Evolutionary conservation across 495 filamentous ascomycete species (phyloP).

Genomic region (Cercophora samala): DNA sequence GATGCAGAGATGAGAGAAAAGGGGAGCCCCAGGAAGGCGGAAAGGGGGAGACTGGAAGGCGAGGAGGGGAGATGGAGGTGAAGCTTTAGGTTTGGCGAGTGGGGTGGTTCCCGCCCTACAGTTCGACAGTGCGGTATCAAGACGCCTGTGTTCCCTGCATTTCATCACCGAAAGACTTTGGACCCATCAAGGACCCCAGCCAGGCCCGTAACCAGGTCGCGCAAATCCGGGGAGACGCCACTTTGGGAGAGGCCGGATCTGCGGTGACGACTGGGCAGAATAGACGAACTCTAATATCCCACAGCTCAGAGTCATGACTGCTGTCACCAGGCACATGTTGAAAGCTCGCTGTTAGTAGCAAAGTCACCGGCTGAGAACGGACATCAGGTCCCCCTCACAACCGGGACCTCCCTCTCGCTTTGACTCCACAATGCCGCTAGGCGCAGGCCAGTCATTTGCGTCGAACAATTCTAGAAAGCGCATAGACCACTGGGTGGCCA

Average conservation of each 20-base stretch:
- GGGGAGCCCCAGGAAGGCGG: constrained; percentile 14
- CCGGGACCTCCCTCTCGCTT: constrained; percentile 20
- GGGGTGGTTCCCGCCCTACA: constrained; percentile 35
- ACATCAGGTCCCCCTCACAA: constrained; percentile 23
- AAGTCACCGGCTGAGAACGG: not conserved
- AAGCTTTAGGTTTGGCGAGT: constrained; percentile 36
- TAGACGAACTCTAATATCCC: too few species aligned
- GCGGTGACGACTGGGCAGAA: not conserved
- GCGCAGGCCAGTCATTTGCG: constrained; percentile 28
- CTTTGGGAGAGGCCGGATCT: not conserved
- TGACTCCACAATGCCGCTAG: constrained; percentile 28
- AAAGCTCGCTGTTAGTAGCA: not conserved
- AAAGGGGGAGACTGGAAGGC: constrained; percentile 15
- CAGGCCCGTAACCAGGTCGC: not conserved
- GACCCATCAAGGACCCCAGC: constrained; percentile 9
- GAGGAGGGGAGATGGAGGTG: constrained; percentile 26
- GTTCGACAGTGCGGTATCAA: constrained; percentile 10
- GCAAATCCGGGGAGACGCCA: not conserved
- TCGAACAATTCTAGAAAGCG: constrained; percentile 40
- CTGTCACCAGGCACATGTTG: not conserved
- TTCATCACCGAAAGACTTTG: constrained; percentile 17
- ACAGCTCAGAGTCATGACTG: not conserved
- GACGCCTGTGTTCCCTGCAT: constrained; percentile 20
- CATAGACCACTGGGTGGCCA: constrained; percentile 26
- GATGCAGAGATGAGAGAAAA: constrained; percentile 1